These are phyloP conservation scores for Chalara sp. DNA, from an alignment of 2,329 filamentous ascomycete species.

Conservation along the genomic window DNA sequence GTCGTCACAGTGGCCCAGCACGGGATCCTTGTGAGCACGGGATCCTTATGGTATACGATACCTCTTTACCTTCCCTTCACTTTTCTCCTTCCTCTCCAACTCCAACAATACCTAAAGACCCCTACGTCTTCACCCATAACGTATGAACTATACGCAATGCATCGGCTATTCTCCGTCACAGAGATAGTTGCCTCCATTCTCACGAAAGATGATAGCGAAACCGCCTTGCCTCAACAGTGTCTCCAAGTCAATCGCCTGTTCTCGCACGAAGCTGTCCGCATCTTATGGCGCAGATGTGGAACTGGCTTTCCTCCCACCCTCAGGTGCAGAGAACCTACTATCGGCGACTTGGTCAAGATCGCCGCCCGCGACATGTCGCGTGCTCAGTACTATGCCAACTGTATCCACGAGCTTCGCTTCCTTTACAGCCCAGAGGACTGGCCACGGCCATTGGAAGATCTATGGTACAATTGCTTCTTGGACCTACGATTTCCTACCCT, in stretches of 20 bases:
- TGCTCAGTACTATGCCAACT: slow-evolving; percentile 5
- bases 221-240: background rate
- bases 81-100: too few relatives aligned
- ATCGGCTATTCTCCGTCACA: background rate
- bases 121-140: too few relatives aligned
- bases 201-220: background rate
- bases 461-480: background rate
- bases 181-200: slow-evolving; percentile 1
- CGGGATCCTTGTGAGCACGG: too few relatives aligned
- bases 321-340: background rate
- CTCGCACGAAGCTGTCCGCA: background rate
- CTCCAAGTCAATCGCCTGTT: slow-evolving; percentile 3
- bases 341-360: background rate
- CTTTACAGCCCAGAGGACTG: slow-evolving; percentile 2
- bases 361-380: slow-evolving; percentile 4
- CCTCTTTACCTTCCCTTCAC: too few relatives aligned
- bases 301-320: background rate
- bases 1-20: too few relatives aligned
- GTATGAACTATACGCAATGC: background rate
- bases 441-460: background rate
- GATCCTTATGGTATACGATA: too few relatives aligned
- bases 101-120: too few relatives aligned
- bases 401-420: slow-evolving; percentile 3
- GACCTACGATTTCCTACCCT: background rate
- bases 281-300: slow-evolving; percentile 2